A percentile compares a stretch with the other conserved stretches of the same genome.
Evolutionary conservation across 1,139 yeast genomes (phyloP).

Genomic region (Yamadazyma oceani): DNA sequence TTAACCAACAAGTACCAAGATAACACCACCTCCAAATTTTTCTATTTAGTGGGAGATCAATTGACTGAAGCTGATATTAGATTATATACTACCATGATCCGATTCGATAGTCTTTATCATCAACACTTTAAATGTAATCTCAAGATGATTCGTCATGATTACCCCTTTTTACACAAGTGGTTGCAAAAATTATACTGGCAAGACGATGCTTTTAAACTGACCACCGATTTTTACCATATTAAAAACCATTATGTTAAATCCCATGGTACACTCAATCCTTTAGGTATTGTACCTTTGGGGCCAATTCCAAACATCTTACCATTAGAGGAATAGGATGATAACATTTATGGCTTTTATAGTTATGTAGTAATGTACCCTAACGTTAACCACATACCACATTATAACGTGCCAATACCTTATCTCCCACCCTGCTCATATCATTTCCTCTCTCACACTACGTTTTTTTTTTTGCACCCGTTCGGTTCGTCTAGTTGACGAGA

Average conservation of each 20-base stretch:
- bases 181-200: constrained; percentile 85
- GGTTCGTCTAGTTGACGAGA: constrained; percentile 6
- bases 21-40: constrained; percentile 24
- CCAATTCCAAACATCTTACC: constrained; percentile 71
- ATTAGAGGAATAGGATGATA: constrained; percentile 16
- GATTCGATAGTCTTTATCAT: constrained; percentile 90
- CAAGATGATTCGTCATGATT: constrained; percentile 76
- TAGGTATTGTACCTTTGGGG: constrained; percentile 83
- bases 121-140: constrained; percentile 95
- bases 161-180: constrained; percentile 80
- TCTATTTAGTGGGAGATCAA: constrained; percentile 60
- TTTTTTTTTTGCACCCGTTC: too few relatives aligned
- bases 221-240: constrained; percentile 88
- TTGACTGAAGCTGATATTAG: constrained; percentile 91
- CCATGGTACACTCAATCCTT: constrained; percentile 78
- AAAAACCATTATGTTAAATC: constrained; percentile 86
- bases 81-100: constrained; percentile 69
- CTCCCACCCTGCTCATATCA: too few relatives aligned
- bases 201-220: constrained; percentile 67
- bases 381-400: neutral
- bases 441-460: too few relatives aligned
- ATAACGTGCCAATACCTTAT: too few relatives aligned
- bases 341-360: neutral
- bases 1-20: constrained; percentile 41
- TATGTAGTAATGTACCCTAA: neutral